Conservation (phyloP, 2,329 filamentous ascomycete genomes). For the Monilinia fructigena region DNA sequence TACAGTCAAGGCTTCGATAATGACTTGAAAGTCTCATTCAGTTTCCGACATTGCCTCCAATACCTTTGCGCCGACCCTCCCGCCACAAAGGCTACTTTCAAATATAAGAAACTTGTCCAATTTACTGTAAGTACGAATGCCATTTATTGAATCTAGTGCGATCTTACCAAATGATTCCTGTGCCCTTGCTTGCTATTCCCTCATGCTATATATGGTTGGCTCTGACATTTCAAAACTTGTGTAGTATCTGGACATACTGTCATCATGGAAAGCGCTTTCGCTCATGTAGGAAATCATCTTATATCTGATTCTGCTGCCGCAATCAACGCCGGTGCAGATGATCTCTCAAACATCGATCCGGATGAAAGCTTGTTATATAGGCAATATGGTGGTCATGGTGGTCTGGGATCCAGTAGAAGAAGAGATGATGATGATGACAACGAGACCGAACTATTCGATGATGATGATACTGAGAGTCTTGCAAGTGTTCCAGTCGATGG, state of each 20-base stretch:
- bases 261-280: constrained; percentile 82
- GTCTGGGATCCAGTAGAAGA: constrained; percentile 51
- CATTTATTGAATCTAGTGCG: not conserved
- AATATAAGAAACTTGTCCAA: constrained; percentile 24
- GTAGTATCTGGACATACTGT: constrained; percentile 26
- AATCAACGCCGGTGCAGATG: constrained; percentile 81
- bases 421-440: constrained; percentile 88
- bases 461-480: constrained; percentile 72
- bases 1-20: constrained; percentile 28
- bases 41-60: constrained; percentile 32
- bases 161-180: not conserved
- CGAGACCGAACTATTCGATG: constrained; percentile 76
- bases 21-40: constrained; percentile 37
- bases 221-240: constrained; percentile 19
- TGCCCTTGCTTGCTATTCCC: not conserved
- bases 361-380: constrained; percentile 81
- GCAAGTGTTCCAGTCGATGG: constrained; percentile 80
- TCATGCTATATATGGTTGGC: not conserved
- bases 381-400: constrained; percentile 59
- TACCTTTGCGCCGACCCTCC: constrained; percentile 34
- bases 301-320: constrained; percentile 80
- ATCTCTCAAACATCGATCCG: constrained; percentile 65
- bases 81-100: constrained; percentile 32
- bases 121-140: not conserved
- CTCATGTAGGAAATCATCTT: constrained; percentile 81